Evolutionary conservation across 768 basidiomycete genomes (phyloP).

Genomic region (Rhizopogon sp.): DNA sequence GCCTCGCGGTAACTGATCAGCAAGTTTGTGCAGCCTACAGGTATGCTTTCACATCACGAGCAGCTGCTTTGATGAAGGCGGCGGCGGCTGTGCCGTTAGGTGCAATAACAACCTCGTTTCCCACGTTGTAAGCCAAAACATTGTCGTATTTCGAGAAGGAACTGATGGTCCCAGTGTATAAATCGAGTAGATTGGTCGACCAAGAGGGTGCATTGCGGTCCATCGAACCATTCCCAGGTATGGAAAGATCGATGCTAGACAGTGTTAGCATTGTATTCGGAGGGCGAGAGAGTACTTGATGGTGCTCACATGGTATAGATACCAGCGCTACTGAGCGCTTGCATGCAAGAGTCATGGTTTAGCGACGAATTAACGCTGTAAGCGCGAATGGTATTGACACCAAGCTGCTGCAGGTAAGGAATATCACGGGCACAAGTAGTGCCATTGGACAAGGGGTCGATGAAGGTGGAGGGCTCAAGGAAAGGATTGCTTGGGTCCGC

Average conservation of each 20-base stretch:
- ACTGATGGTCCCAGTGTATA: conserved; percentile 75
- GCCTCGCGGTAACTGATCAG: neutral
- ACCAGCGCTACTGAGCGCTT: conserved; percentile 62
- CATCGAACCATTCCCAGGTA: conserved; percentile 84
- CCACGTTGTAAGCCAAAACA: conserved; percentile 84
- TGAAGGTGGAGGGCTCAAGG: conserved; percentile 66
- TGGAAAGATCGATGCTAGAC: conserved; percentile 75
- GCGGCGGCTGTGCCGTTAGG: conserved; percentile 54
- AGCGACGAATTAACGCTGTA: conserved; percentile 82
- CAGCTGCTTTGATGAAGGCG: conserved; percentile 86
- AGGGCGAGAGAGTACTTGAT: neutral
- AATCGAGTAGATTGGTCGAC: conserved; percentile 75
- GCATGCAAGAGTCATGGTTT: conserved; percentile 89
- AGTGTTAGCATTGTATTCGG: conserved; percentile 5
- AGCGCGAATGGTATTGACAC: conserved; percentile 77
- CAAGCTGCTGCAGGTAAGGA: conserved; percentile 68
- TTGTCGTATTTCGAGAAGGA: conserved; percentile 85
- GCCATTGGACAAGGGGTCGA: conserved; percentile 71
- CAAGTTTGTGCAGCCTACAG: conserved; percentile 43
- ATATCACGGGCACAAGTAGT: conserved; percentile 74
- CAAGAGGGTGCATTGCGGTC: conserved; percentile 69
- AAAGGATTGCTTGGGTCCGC: conserved; percentile 54
- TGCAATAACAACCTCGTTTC: conserved; percentile 72
- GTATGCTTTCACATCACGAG: conserved; percentile 83
- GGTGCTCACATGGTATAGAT: conserved; percentile 82